These are phyloP conservation scores for Porogramme epimiltina DNA, from an alignment of 1,284 basidiomycete species.

Conservation along the genomic window DNA sequence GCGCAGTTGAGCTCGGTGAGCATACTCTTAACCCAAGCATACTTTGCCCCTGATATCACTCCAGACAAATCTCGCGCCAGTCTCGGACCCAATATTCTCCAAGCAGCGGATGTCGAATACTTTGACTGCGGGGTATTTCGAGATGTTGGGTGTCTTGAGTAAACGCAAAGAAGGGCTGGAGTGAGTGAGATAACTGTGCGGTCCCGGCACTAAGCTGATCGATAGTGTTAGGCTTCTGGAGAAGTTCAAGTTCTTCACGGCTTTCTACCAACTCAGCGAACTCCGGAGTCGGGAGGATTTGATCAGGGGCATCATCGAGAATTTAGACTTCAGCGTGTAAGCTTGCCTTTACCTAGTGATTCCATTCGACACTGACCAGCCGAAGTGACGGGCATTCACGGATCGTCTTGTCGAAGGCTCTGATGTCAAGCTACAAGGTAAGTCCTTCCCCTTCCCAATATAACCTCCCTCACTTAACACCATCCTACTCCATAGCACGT, in stretches of 20 bases:
- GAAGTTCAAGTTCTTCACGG: slow-evolving; percentile 91
- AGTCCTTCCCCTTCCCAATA: slow-evolving; percentile 6
- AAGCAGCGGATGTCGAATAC: slow-evolving; percentile 83
- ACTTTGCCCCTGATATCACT: slow-evolving; percentile 60
- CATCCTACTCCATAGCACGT: slow-evolving; percentile 71
- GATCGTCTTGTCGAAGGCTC: slow-evolving; percentile 88
- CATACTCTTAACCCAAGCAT: slow-evolving; percentile 7
- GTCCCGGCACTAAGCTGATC: background rate
- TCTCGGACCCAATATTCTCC: slow-evolving; percentile 85
- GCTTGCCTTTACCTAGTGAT: slow-evolving; percentile 27
- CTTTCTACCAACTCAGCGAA: slow-evolving; percentile 93
- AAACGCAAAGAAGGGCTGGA: slow-evolving; percentile 87
- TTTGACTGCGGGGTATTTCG: slow-evolving; percentile 90
- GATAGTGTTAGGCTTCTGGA: slow-evolving; percentile 71
- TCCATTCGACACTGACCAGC: background rate
- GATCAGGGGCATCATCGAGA: slow-evolving; percentile 88
- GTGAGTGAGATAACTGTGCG: slow-evolving; percentile 48
- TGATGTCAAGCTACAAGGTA: slow-evolving; percentile 90
- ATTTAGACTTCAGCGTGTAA: slow-evolving; percentile 88
- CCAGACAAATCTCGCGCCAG: slow-evolving; percentile 65
- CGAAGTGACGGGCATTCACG: slow-evolving; percentile 94
- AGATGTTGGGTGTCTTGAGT: slow-evolving; percentile 92
- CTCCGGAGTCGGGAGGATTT: slow-evolving; percentile 90
- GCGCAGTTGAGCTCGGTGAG: slow-evolving; percentile 90
- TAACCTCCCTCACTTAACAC: background rate